phyloP scores from a whole-genome alignment of 352 stramenopile species.

The Phytophthora hybrid region DNA sequence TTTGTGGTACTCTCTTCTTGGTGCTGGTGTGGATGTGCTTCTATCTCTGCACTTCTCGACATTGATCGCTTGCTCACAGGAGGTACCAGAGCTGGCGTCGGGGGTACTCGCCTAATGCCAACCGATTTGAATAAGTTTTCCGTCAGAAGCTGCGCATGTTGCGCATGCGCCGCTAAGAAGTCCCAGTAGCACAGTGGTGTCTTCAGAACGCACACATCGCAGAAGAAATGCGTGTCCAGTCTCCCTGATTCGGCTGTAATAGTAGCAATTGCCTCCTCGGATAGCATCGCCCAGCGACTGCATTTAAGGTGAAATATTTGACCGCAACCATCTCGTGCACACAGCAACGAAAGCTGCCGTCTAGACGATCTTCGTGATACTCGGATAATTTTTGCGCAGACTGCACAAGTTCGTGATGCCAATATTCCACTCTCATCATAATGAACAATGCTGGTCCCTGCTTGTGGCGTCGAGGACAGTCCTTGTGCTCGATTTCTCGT shows the following conservation, averaged over 20 bases:
- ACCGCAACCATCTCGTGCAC: constrained; percentile 55
- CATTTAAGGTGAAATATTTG: constrained; percentile 74
- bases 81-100: not conserved
- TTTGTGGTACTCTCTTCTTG: constrained; percentile 5
- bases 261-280: constrained; percentile 25
- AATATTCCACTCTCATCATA: constrained; percentile 70
- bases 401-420: constrained; percentile 54
- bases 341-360: constrained; percentile 46
- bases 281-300: constrained; percentile 66
- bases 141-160: constrained; percentile 51
- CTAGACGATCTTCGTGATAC: constrained; percentile 34
- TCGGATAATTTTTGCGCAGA: constrained; percentile 63
- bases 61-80: not conserved
- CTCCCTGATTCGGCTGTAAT: constrained; percentile 19
- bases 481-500: constrained; percentile 9
- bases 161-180: constrained; percentile 61
- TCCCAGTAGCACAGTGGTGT: constrained; percentile 66
- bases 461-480: not conserved
- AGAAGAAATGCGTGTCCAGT: constrained; percentile 50
- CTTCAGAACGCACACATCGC: constrained; percentile 46
- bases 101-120: constrained; percentile 25
- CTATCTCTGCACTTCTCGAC: constrained; percentile 9
- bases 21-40: not conserved
- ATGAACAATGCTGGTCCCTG: constrained; percentile 49
- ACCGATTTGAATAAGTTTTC: constrained; percentile 61